These are phyloP conservation scores for Botryotinia calthae DNA, from an alignment of 2,329 filamentous ascomycete genomes.

Conservation along the genomic window DNA sequence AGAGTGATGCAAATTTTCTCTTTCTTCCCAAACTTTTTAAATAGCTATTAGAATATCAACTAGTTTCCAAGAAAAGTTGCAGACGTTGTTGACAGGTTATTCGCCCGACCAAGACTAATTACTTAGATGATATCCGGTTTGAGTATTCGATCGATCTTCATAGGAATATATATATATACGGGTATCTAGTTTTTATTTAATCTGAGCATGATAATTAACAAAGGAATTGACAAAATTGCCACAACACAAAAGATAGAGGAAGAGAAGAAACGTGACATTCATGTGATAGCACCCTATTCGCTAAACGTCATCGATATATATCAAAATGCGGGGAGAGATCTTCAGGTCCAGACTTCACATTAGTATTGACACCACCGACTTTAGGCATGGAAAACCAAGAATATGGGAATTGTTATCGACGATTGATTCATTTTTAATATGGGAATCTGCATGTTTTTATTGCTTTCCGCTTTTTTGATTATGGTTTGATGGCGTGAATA, in stretches of 20 bases:
- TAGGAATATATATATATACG: neutral
- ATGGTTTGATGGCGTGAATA: neutral
- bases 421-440: neutral
- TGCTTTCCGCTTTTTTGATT: neutral
- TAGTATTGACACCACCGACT: neutral
- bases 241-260: neutral
- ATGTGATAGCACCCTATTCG: neutral
- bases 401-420: slow-evolving; percentile 2
- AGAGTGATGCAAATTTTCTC: neutral
- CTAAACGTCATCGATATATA: neutral
- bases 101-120: neutral
- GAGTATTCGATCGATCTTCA: neutral
- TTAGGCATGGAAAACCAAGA: neutral
- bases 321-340: neutral
- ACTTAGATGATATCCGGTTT: neutral
- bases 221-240: neutral
- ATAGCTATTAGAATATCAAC: neutral
- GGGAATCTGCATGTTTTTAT: slow-evolving; percentile 1
- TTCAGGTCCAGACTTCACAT: neutral
- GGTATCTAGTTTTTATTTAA: accelerated
- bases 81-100: neutral
- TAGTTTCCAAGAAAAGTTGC: neutral
- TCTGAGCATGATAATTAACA: neutral
- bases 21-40: neutral
- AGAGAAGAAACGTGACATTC: neutral